Evolutionary conservation across 176 grass and related monocot genomes (phyloP).

Genomic region (Zea luxurians): DNA sequence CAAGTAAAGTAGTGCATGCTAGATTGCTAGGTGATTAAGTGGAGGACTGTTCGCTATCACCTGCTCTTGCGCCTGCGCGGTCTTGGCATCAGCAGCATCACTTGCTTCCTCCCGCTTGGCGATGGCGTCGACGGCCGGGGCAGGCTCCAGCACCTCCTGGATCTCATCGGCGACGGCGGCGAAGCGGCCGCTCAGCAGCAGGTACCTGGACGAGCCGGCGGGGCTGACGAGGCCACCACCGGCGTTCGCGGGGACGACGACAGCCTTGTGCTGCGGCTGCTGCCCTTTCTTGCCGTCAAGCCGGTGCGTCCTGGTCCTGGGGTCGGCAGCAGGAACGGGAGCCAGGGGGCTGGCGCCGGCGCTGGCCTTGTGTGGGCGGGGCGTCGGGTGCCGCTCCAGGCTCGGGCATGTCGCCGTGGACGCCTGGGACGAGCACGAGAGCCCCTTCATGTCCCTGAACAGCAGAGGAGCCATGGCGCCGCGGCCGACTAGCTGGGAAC

Average conservation of each 20-base stretch:
- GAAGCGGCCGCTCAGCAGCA: conserved; percentile 29
- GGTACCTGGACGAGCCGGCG: conserved; percentile 49
- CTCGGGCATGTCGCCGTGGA: conserved; percentile 63
- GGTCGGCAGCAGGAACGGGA: conserved; percentile 23
- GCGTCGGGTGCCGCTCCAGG: conserved; percentile 61
- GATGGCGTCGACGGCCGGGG: conserved; percentile 1
- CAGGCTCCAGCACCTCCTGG: conserved; percentile 36
- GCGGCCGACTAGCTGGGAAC: too few species aligned
- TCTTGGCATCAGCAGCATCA: conserved; percentile 24
- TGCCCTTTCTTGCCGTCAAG: conserved; percentile 40
- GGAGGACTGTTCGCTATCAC: not conserved
- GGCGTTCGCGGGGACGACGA: not conserved
- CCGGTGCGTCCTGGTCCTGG: conserved; percentile 15
- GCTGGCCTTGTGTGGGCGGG: conserved; percentile 41
- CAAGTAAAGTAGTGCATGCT: not conserved
- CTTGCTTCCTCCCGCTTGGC: conserved; percentile 23
- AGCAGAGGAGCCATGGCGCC: conserved; percentile 56
- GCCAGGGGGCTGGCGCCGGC: conserved; percentile 37
- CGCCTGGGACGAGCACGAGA: conserved; percentile 62
- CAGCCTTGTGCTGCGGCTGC: conserved; percentile 13
- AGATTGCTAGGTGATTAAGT: not conserved
- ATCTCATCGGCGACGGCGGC: conserved; percentile 30
- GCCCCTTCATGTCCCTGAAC: conserved; percentile 70
- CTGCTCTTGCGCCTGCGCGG: conserved; percentile 41
- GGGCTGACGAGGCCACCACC: conserved; percentile 47